Evolutionary conservation across 2,329 filamentous ascomycete species (phyloP).

Genomic region (Claviceps maximensis): DNA sequence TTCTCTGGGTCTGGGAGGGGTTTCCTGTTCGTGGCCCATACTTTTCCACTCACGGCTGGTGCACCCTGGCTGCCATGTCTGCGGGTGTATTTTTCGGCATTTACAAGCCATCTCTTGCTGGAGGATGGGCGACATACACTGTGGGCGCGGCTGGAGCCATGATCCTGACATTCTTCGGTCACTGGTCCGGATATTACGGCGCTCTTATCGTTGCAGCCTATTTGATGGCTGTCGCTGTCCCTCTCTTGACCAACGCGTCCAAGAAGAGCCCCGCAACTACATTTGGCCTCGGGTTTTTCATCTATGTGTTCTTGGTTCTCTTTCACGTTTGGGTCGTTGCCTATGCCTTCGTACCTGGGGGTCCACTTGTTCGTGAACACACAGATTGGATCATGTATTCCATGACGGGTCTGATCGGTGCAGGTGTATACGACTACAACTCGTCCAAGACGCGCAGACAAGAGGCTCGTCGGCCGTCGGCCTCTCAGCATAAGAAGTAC

Average conservation of each 20-base stretch:
- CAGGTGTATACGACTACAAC: slow-evolving; percentile 65
- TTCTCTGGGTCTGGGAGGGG: slow-evolving; percentile 95
- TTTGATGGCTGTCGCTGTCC: slow-evolving; percentile 64
- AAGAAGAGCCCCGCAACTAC: slow-evolving; percentile 64
- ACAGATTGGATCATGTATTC: slow-evolving; percentile 91
- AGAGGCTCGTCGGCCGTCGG: slow-evolving; percentile 14
- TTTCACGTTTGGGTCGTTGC: slow-evolving; percentile 98
- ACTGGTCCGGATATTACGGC: slow-evolving; percentile 87
- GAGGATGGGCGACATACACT: slow-evolving; percentile 69
- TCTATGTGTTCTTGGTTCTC: slow-evolving; percentile 91
- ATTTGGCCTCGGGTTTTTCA: slow-evolving; percentile 77
- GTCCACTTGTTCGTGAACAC: slow-evolving; percentile 79
- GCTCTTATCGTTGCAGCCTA: slow-evolving; percentile 65
- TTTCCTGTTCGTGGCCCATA: slow-evolving; percentile 83
- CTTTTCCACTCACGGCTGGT: slow-evolving; percentile 77
- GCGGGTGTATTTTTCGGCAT: slow-evolving; percentile 65
- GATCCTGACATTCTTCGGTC: slow-evolving; percentile 58
- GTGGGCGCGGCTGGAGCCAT: slow-evolving; percentile 68
- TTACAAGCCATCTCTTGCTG: slow-evolving; percentile 54
- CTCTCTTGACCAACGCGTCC: slow-evolving; percentile 62
- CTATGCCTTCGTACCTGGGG: slow-evolving; percentile 94
- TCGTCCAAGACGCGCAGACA: slow-evolving; percentile 32
- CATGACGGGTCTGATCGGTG: slow-evolving; percentile 74
- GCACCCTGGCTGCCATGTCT: slow-evolving; percentile 80
- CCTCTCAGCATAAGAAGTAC: slow-evolving; percentile 36